Conservation (phyloP, 1,284 basidiomycete genomes). For the Ustilago esculenta region DNA sequence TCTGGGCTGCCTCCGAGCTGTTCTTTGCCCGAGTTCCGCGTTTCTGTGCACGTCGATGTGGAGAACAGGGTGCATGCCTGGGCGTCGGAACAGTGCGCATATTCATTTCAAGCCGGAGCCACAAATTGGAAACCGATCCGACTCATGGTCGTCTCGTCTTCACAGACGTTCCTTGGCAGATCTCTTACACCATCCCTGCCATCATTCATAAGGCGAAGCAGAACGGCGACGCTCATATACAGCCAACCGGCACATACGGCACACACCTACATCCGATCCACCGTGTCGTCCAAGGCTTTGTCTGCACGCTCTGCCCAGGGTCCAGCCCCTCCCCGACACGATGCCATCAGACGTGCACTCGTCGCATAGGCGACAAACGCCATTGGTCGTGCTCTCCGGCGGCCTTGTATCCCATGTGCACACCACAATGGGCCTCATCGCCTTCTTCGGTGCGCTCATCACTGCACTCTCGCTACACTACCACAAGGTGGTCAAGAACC, state of each 20-base stretch:
- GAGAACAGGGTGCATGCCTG: constrained; percentile 5
- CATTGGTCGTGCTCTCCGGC: constrained; percentile 51
- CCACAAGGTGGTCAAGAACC: constrained; percentile 87
- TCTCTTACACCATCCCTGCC: background rate
- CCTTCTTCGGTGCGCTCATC: constrained; percentile 78
- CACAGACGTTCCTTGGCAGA: too few species aligned
- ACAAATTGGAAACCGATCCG: too few species aligned
- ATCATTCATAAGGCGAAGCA: too few species aligned
- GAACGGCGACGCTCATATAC: too few species aligned
- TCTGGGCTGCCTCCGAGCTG: too few species aligned
- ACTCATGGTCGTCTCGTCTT: too few species aligned
- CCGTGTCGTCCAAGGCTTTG: too few species aligned
- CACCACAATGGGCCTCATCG: constrained; percentile 76
- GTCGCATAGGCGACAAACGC: constrained; percentile 18
- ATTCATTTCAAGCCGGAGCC: background rate
- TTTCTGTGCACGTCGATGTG: background rate
- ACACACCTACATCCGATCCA: too few species aligned
- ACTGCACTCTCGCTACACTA: constrained; percentile 80
- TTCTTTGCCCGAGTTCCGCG: background rate
- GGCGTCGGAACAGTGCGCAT: constrained; percentile 10
- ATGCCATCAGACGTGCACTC: constrained; percentile 45
- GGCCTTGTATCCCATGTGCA: constrained; percentile 70
- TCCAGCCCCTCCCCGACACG: background rate
- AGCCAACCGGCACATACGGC: too few species aligned
- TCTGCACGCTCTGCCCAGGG: background rate